Evolutionary conservation across 441 rosid genomes (phyloP).

Genomic region (Populus trichocarpa): DNA sequence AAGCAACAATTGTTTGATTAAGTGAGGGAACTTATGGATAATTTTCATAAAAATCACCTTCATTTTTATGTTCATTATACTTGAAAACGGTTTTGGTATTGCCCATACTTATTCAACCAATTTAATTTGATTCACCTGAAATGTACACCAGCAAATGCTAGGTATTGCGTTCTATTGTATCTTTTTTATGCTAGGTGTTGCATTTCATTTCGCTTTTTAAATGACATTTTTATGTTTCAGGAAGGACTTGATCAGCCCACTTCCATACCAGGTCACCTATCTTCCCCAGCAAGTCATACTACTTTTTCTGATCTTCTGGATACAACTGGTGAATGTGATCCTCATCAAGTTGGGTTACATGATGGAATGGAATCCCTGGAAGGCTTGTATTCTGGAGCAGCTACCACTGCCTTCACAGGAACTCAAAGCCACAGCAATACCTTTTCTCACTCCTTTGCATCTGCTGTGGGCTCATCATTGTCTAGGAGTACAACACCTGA

Average conservation of each 20-base stretch:
- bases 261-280: constrained; percentile 49
- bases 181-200: neutral
- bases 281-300: constrained; percentile 69
- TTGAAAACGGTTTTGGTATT: neutral
- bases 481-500: constrained; percentile 80
- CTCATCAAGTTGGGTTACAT: constrained; percentile 36
- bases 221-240: constrained; percentile 34
- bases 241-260: constrained; percentile 72
- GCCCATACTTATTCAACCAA: neutral
- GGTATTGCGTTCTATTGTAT: neutral
- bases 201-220: neutral
- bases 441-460: constrained; percentile 43
- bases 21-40: neutral
- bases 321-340: constrained; percentile 34
- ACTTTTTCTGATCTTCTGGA: constrained; percentile 59
- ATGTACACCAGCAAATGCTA: neutral
- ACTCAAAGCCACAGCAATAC: constrained; percentile 31
- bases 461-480: constrained; percentile 58
- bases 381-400: constrained; percentile 45
- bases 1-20: neutral
- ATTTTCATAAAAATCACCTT: neutral
- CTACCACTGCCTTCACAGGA: constrained; percentile 35
- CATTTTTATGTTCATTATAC: neutral
- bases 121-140: neutral
- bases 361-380: constrained; percentile 48